Conservation (phyloP, 1,284 basidiomycete species). For the Acaromyces ingoldii region DNA sequence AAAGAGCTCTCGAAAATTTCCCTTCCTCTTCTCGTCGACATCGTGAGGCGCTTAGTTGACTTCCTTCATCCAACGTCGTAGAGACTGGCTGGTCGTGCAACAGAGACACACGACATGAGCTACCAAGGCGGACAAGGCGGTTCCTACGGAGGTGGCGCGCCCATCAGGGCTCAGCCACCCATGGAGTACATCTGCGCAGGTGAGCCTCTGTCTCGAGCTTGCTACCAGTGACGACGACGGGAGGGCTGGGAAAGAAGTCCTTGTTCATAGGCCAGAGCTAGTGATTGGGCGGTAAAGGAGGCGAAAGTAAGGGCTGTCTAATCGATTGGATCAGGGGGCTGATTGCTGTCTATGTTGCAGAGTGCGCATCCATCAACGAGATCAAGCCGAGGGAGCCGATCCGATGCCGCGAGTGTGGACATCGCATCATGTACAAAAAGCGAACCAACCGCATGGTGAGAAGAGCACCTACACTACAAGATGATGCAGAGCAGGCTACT, state of each 20-base stretch:
- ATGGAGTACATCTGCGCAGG: constrained; percentile 82
- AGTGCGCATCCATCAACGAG: constrained; percentile 88
- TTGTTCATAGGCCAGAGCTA: no score
- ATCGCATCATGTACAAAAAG: constrained; percentile 99
- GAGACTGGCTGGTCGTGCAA: no score
- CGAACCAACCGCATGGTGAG: constrained; percentile 83
- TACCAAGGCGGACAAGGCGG: constrained; percentile 1
- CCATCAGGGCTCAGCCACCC: not conserved
- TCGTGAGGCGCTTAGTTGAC: no score
- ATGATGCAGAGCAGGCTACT: not conserved
- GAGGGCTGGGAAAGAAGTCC: constrained; percentile 4
- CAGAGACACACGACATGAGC: no score
- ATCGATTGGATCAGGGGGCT: not conserved
- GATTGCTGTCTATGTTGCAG: constrained; percentile 54
- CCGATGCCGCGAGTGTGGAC: constrained; percentile 92
- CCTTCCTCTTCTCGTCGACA: no score
- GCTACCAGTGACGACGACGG: no score
- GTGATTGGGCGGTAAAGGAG: not conserved
- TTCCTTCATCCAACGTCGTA: no score
- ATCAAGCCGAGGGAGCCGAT: constrained; percentile 92
- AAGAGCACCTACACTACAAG: not conserved
- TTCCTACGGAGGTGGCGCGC: not conserved
- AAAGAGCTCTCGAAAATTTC: no score
- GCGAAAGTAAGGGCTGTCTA: no score
- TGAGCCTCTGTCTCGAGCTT: constrained; percentile 55